phyloP scores from a whole-genome alignment of 495 filamentous ascomycete species.

The Lentithecium fluviatile region DNA sequence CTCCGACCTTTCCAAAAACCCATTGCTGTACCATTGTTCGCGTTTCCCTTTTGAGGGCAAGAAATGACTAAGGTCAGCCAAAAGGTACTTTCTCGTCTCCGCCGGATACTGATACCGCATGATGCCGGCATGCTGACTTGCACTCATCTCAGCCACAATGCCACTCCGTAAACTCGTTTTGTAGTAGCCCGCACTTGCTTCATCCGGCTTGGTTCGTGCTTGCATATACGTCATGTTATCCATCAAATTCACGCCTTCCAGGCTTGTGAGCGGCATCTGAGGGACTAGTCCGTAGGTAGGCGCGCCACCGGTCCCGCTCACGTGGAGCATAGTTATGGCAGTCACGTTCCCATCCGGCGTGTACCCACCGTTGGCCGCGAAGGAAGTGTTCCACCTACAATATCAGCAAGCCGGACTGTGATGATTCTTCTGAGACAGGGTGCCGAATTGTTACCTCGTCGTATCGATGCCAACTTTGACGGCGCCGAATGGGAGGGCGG shows the following conservation, averaged over 20 bases:
- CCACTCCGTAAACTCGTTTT: conserved; percentile 32
- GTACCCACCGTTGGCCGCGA: conserved; percentile 31
- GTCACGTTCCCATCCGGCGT: conserved; percentile 34
- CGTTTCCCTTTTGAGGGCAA: conserved; percentile 18
- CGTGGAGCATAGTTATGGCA: conserved; percentile 34
- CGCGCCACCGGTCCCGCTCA: conserved; percentile 41
- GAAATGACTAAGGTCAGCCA: conserved; percentile 60
- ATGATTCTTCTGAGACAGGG: neutral
- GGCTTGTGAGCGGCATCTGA: conserved; percentile 35
- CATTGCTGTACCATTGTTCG: conserved; percentile 31
- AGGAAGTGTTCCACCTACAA: neutral
- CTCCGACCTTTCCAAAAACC: conserved; percentile 20
- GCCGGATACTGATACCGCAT: conserved; percentile 34
- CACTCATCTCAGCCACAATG: conserved; percentile 28
- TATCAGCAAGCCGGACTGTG: neutral
- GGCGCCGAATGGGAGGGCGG: conserved; percentile 37
- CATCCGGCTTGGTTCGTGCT: conserved; percentile 28
- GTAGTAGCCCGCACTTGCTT: conserved; percentile 35
- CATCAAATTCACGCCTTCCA: conserved; percentile 31
- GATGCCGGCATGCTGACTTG: conserved; percentile 28
- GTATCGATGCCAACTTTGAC: conserved; percentile 31
- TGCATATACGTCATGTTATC: conserved; percentile 38
- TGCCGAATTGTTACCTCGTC: neutral
- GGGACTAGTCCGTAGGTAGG: conserved; percentile 38
- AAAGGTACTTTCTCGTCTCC: conserved; percentile 39